phyloP scores from a whole-genome alignment of 495 filamentous ascomycete genomes.

The Xylaria castorea region DNA sequence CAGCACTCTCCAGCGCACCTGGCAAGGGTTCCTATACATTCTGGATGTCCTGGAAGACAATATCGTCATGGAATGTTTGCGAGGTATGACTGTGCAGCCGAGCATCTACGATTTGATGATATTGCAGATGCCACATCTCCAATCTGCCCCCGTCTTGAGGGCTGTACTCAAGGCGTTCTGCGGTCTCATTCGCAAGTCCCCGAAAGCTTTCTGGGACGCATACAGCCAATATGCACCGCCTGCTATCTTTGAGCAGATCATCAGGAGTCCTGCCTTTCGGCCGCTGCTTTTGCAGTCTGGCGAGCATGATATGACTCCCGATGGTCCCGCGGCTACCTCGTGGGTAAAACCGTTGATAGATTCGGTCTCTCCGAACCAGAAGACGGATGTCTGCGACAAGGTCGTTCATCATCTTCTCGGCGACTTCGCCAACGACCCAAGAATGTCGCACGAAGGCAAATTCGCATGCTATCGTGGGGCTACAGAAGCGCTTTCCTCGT shows the following conservation, averaged over 20 bases:
- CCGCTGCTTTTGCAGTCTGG: slow-evolving; percentile 63
- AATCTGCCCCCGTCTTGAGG: slow-evolving; percentile 62
- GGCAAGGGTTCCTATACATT: slow-evolving; percentile 75
- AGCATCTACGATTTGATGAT: slow-evolving; percentile 78
- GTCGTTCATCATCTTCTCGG: slow-evolving; percentile 73
- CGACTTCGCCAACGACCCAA: slow-evolving; percentile 60
- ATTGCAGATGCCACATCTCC: slow-evolving; percentile 69
- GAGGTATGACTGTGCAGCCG: slow-evolving; percentile 71
- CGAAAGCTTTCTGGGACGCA: slow-evolving; percentile 84
- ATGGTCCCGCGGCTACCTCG: slow-evolving; percentile 61
- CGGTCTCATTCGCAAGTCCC: slow-evolving; percentile 71
- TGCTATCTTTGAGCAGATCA: slow-evolving; percentile 75
- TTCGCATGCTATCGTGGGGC: slow-evolving; percentile 55
- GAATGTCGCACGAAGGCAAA: slow-evolving; percentile 45
- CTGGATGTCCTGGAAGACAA: slow-evolving; percentile 72
- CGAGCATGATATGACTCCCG: slow-evolving; percentile 59
- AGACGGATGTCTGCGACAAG: slow-evolving; percentile 73
- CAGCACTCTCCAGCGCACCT: slow-evolving; percentile 65
- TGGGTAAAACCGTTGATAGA: slow-evolving; percentile 78
- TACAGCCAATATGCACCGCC: slow-evolving; percentile 79
- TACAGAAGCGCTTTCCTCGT: slow-evolving; percentile 52
- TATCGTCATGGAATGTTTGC: slow-evolving; percentile 76
- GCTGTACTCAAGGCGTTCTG: slow-evolving; percentile 70
- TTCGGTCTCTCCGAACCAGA: slow-evolving; percentile 74
- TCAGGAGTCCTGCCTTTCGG: slow-evolving; percentile 72